Evolutionary conservation across 306 rosid species (phyloP).

Genomic region (Parietaria judaica): DNA sequence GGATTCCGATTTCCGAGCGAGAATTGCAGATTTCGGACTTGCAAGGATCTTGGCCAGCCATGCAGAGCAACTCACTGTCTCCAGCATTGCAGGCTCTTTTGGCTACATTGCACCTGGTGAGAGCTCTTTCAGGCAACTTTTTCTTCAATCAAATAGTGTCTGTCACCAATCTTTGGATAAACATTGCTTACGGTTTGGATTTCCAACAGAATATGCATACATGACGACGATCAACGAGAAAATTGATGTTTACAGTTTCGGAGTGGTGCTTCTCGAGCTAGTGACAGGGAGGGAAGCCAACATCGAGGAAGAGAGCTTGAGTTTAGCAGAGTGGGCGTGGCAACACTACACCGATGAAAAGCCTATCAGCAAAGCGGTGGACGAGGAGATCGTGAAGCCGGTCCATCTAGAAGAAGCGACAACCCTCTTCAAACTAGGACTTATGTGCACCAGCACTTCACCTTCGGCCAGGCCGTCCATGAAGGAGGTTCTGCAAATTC

Average conservation of each 20-base stretch:
- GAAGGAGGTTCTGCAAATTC: slow-evolving; percentile 60
- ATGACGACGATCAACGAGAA: slow-evolving; percentile 62
- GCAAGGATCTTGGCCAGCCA: slow-evolving; percentile 58
- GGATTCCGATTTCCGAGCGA: slow-evolving; percentile 64
- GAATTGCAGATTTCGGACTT: slow-evolving; percentile 86
- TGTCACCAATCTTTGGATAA: too few species aligned
- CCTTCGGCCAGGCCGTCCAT: slow-evolving; percentile 66
- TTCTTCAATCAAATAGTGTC: too few species aligned
- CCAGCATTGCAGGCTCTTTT: slow-evolving; percentile 68
- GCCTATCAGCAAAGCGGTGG: slow-evolving; percentile 37
- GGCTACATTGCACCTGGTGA: slow-evolving; percentile 94
- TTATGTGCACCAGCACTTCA: slow-evolving; percentile 50
- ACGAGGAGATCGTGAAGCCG: slow-evolving; percentile 46
- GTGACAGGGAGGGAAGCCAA: slow-evolving; percentile 65
- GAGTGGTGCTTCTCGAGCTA: slow-evolving; percentile 81
- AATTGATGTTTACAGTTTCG: slow-evolving; percentile 71
- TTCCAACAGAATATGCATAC: slow-evolving; percentile 58
- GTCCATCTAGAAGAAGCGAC: slow-evolving; percentile 46
- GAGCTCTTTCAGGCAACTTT: neutral
- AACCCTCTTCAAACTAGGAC: slow-evolving; percentile 63
- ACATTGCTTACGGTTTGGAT: too few species aligned
- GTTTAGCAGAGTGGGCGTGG: slow-evolving; percentile 80
- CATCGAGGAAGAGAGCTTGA: slow-evolving; percentile 34
- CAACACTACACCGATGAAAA: slow-evolving; percentile 40
- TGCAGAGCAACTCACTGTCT: slow-evolving; percentile 42